These are phyloP conservation scores for Dactylonectria macrodidyma DNA, from an alignment of 2,329 filamentous ascomycete species.

Conservation along the genomic window DNA sequence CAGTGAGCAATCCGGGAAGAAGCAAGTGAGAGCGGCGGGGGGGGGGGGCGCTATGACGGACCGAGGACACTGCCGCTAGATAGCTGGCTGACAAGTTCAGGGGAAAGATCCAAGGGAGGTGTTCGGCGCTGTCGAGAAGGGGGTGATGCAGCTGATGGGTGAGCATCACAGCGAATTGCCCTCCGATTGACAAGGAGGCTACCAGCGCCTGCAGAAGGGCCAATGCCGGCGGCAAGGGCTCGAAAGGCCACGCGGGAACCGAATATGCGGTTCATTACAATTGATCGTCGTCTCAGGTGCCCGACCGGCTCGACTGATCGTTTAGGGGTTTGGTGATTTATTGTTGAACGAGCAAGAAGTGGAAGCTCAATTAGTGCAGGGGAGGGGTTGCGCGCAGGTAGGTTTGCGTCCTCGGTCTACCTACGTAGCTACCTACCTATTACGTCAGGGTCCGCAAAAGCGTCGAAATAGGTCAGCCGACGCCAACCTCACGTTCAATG, in stretches of 20 bases:
- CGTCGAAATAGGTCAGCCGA: constrained; percentile 11
- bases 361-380: background rate
- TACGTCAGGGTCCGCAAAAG: constrained; percentile 40
- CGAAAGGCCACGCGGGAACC: constrained; percentile 41
- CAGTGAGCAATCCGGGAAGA: background rate
- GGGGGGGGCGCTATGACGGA: constrained; percentile 45
- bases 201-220: constrained; percentile 47
- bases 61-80: constrained; percentile 69
- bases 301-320: background rate
- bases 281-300: background rate
- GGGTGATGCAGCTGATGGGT: constrained; percentile 38
- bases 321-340: background rate
- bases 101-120: constrained; percentile 42
- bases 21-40: background rate
- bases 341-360: background rate
- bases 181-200: constrained; percentile 44
- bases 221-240: constrained; percentile 47
- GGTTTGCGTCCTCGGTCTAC: background rate
- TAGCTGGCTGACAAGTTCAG: constrained; percentile 62
- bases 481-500: constrained; percentile 40
- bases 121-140: constrained; percentile 32
- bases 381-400: constrained; percentile 19
- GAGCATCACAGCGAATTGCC: constrained; percentile 50
- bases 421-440: background rate
- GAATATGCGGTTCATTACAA: constrained; percentile 45